These are phyloP conservation scores for Cladosporium sp. DNA, from an alignment of 2,329 filamentous ascomycete species.

Conservation along the genomic window DNA sequence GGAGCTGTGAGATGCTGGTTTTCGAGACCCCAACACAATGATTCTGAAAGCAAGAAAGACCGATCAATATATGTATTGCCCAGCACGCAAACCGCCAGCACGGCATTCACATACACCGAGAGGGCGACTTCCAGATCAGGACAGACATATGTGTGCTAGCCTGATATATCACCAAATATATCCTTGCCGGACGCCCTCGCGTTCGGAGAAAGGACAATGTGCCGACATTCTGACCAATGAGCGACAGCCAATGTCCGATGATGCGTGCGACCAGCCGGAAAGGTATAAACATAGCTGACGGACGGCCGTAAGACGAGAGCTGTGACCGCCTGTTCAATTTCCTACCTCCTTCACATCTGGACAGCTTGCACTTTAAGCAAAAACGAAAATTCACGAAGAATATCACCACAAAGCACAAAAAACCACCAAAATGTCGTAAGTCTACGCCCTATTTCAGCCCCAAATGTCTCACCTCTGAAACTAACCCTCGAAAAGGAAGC, in stretches of 20 bases:
- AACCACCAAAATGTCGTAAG: slow-evolving; percentile 15
- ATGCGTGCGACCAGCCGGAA: slow-evolving; percentile 4
- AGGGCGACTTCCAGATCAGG: background rate
- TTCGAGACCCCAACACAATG: background rate
- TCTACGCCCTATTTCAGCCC: background rate
- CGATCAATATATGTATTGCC: background rate
- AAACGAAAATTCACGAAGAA: background rate
- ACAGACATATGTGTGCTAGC: background rate
- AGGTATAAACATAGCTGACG: slow-evolving; percentile 17
- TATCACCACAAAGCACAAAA: background rate
- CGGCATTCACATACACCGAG: background rate
- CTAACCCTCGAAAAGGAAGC: slow-evolving; percentile 33
- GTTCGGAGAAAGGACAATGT: slow-evolving; percentile 16
- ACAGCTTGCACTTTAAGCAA: background rate
- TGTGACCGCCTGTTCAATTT: slow-evolving; percentile 10
- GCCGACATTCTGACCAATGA: slow-evolving; percentile 11
- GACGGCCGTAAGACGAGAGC: slow-evolving; percentile 7
- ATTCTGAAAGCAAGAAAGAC: background rate
- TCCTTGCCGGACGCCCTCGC: slow-evolving; percentile 11
- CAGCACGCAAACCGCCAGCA: background rate
- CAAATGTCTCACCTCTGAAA: background rate
- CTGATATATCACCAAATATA: slow-evolving; percentile 14
- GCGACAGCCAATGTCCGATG: slow-evolving; percentile 15
- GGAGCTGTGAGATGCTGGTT: background rate
- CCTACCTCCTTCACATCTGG: slow-evolving; percentile 5